A percentile compares a stretch with the other conserved stretches of the same genome.
Conservation (phyloP, 306 rosid species). For the Castanea sativa region DNA sequence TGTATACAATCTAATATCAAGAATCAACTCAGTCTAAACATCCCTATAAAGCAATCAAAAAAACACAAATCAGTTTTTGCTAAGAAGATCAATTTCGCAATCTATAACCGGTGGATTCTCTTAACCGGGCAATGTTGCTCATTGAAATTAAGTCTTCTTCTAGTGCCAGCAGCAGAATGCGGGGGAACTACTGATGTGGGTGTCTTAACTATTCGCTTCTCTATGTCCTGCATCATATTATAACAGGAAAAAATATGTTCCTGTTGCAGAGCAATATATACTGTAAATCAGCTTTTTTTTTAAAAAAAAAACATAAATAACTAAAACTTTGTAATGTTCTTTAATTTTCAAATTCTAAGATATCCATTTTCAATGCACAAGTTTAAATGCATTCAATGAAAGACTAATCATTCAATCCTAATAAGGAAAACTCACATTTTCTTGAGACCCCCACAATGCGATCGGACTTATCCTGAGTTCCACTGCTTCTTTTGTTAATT, state of each 20-base stretch:
- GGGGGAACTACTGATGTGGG: conserved; percentile 39
- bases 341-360: background rate
- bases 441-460: conserved; percentile 52
- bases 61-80: conserved; percentile 36
- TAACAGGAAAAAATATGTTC: conserved; percentile 61
- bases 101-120: conserved; percentile 46
- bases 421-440: conserved; percentile 53
- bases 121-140: conserved; percentile 40
- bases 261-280: conserved; percentile 47
- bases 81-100: conserved; percentile 30
- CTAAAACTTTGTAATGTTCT: conserved; percentile 11
- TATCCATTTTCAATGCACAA: background rate
- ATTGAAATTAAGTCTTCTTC: conserved; percentile 72
- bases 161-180: conserved; percentile 40
- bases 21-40: conserved; percentile 25
- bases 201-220: conserved; percentile 44
- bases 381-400: background rate
- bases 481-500: conserved; percentile 45
- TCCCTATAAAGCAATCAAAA: conserved; percentile 51
- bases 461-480: conserved; percentile 50
- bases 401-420: background rate
- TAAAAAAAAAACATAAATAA: background rate
- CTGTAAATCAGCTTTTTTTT: conserved; percentile 2
- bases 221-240: conserved; percentile 55
- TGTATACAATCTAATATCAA: conserved; percentile 37